Evolutionary conservation across 2,329 filamentous ascomycete genomes (phyloP).

Genomic region (Pyricularia pennisetigena): DNA sequence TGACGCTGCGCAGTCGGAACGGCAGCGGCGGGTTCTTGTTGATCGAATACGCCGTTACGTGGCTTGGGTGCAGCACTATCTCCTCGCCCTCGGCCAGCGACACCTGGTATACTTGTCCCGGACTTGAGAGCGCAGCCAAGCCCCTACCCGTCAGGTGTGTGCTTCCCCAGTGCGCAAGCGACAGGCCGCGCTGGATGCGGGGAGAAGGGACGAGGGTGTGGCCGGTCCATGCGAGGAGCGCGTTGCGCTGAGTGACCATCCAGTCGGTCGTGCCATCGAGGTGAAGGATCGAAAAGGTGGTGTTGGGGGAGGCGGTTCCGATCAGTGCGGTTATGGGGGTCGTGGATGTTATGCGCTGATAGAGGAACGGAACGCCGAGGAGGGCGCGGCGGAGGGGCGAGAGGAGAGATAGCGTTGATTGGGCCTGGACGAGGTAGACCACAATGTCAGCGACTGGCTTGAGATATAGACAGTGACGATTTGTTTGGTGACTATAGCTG

Average conservation of each 20-base stretch:
- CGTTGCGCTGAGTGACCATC: constrained; percentile 81
- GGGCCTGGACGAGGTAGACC: constrained; percentile 43
- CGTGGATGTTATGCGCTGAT: constrained; percentile 82
- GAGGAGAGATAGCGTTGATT: constrained; percentile 81
- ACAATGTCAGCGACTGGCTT: background rate
- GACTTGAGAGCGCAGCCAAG: constrained; percentile 72
- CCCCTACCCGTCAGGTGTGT: constrained; percentile 83
- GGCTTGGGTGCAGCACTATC: constrained; percentile 83
- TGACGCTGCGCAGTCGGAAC: constrained; percentile 76
- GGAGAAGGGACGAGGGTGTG: constrained; percentile 72
- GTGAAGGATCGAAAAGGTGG: constrained; percentile 78
- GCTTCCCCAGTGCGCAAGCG: constrained; percentile 83
- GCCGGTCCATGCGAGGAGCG: constrained; percentile 92
- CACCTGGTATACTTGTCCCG: constrained; percentile 83
- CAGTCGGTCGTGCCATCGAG: constrained; percentile 92
- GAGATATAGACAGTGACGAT: no score
- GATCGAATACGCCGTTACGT: constrained; percentile 84
- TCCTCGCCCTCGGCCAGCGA: constrained; percentile 74
- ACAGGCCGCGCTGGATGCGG: constrained; percentile 63
- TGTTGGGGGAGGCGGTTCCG: constrained; percentile 75
- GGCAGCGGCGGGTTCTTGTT: constrained; percentile 65
- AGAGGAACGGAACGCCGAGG: constrained; percentile 87
- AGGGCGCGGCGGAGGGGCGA: constrained; percentile 71
- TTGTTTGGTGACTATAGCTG: background rate
- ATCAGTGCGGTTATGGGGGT: constrained; percentile 82